These are phyloP conservation scores for Eucalyptus erythrocorys DNA, from an alignment of 345 rosid genomes.

Conservation along the genomic window DNA sequence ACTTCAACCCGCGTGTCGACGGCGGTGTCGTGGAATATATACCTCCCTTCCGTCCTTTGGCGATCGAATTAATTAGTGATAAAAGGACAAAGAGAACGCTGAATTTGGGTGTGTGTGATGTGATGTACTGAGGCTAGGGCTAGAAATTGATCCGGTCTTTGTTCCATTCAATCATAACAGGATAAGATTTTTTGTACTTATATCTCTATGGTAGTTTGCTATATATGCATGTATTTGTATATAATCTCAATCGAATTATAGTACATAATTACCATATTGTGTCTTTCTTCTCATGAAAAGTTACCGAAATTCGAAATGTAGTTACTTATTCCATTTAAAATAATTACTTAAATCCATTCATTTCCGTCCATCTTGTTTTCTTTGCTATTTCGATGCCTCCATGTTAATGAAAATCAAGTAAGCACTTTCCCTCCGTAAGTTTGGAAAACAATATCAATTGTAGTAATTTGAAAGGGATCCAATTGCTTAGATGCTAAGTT, in stretches of 20 bases:
- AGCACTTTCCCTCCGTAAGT: background rate
- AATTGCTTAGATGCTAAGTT: background rate
- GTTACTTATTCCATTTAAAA: background rate
- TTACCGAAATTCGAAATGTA: background rate
- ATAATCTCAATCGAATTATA: fast-evolving
- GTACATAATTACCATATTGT: background rate
- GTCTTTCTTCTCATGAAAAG: background rate
- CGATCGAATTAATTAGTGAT: background rate
- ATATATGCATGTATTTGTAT: background rate
- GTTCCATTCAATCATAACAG: background rate
- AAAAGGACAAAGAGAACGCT: too few species aligned
- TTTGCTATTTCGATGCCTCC: background rate
- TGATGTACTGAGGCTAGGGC: too few species aligned
- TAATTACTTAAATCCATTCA: background rate
- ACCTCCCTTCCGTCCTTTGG: background rate
- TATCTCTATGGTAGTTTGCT: background rate
- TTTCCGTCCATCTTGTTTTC: background rate
- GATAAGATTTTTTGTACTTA: background rate
- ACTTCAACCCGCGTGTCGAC: fast-evolving
- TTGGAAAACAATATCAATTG: background rate
- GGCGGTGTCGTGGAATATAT: background rate
- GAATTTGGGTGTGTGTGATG: too few species aligned
- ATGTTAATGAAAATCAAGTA: background rate
- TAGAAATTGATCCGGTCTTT: too few species aligned
- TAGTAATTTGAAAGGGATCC: background rate